A percentile compares a stretch with the other conserved stretches of the same genome.
These are phyloP conservation scores for Ceratocystis variospora DNA, from an alignment of 2,329 filamentous ascomycete species.

Conservation along the genomic window DNA sequence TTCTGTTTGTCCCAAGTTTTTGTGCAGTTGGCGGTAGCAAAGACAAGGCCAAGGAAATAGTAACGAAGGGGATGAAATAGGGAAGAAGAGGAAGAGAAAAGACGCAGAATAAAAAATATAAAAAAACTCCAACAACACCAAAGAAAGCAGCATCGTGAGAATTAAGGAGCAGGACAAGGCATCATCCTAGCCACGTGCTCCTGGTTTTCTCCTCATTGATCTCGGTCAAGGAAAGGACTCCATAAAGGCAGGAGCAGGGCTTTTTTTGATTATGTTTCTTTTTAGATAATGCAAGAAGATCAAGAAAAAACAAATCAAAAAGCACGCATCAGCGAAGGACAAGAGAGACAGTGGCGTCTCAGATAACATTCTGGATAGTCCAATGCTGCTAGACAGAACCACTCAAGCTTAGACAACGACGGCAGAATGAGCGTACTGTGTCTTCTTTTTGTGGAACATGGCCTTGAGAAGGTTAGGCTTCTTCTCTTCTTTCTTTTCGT, in stretches of 20 bases:
- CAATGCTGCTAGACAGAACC: background rate
- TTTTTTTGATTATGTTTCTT: background rate
- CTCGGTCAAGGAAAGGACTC: too few relatives aligned
- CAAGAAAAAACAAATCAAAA: background rate
- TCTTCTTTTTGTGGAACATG: slow-evolving; percentile 44
- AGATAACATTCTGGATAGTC: background rate
- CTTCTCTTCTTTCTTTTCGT: slow-evolving; percentile 30
- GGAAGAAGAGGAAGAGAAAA: background rate
- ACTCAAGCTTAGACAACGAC: slow-evolving; percentile 3
- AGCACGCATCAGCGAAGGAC: background rate
- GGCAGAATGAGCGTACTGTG: slow-evolving; percentile 9
- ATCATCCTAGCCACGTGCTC: too few relatives aligned
- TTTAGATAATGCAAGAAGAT: background rate
- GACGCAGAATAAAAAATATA: background rate
- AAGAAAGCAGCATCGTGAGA: background rate
- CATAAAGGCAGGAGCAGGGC: background rate
- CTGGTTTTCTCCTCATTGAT: too few relatives aligned
- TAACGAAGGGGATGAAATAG: background rate
- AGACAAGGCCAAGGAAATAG: background rate
- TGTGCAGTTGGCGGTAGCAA: background rate
- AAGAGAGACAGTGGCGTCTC: background rate
- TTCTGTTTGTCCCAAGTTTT: background rate
- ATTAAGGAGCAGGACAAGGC: background rate
- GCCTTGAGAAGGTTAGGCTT: slow-evolving; percentile 42
- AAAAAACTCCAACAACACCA: slow-evolving; percentile 6